Evolutionary conservation across 768 basidiomycete genomes (phyloP).

Genomic region (Cystofilobasidium bisporidii): DNA sequence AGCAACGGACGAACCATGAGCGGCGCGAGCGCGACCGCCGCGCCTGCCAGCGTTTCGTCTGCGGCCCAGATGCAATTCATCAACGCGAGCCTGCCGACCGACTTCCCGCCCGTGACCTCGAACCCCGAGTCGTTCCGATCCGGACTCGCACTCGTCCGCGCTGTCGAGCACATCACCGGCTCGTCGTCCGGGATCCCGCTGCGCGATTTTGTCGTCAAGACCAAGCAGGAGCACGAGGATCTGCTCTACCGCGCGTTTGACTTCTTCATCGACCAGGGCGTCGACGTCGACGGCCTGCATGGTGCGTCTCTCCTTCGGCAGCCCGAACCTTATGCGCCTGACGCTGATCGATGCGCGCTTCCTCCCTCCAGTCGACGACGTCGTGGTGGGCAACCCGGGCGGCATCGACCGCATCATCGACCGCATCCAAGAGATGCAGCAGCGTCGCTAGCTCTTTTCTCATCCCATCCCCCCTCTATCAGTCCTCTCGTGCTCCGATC

Average conservation of each 20-base stretch:
- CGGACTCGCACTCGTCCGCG: conserved; percentile 25
- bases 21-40: not conserved
- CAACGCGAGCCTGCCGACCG: conserved; percentile 65
- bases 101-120: conserved; percentile 42
- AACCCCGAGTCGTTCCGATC: conserved; percentile 24
- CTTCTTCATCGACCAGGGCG: conserved; percentile 26
- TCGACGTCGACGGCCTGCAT: conserved; percentile 26
- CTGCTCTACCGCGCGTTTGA: conserved; percentile 22
- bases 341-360: not conserved
- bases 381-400: conserved; percentile 20
- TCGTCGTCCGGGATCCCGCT: conserved; percentile 9
- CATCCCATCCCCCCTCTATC: no score
- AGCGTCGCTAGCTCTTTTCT: no score
- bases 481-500: no score
- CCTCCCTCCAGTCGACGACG: conserved; percentile 15
- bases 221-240: conserved; percentile 27
- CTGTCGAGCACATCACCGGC: conserved; percentile 22
- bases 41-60: not conserved
- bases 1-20: not conserved
- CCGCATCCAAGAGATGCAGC: conserved; percentile 5
- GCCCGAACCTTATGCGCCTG: not conserved
- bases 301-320: not conserved
- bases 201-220: conserved; percentile 18
- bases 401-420: conserved; percentile 26
- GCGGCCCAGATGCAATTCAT: conserved; percentile 54